Base-by-base conservation (phyloP, 75 land plant genomes). In the Larix kaempferi region DNA sequence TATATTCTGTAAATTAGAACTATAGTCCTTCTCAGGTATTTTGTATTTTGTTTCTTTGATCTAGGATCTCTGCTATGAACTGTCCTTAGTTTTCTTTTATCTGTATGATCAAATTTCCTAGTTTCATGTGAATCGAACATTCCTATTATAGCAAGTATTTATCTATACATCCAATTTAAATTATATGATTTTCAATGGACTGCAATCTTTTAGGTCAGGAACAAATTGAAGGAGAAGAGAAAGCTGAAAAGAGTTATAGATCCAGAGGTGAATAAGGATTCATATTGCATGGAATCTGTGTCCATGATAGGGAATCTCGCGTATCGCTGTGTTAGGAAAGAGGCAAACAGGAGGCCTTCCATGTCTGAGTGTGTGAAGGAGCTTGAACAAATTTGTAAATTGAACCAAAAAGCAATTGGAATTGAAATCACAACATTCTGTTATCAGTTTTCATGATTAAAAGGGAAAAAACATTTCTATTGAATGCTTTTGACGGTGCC, bases 301-400 rank as follows among this genome's bases (percentile, higher is more conserved):
- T 72, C 61, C 17, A 88, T 90, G 86, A 86, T 89, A 73, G 90
- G 87, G 37, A 81, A 83, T 41, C 85, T 94, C 25, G 94, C 96
- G 57, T 84, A 91, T 58, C 88, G 89, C 3, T 94, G 94, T 67
- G 90, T 94, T 16, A 81, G 90, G 13, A 67, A 73, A 16, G 96
- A 92, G 61, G 91, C 91, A 57, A 75, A 69, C 22, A 77, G 81
- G 61, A 83, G 96, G 49, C 96, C 96, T 22, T 21, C 81, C 44
- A 92, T 94, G 94, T 73, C 61, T 61, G 95, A 94, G 59, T 94
- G 96, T 75, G 92, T 92, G 22, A 87, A 78, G 49, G 92, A 94
- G 59, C 90, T 94, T 56, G 95, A 90, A 72, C 74, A 79, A 25
- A 81, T 86, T 22, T 59, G 74, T 73, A 65, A 27, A 21, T 78